Conservation (phyloP, 306 rosid genomes). For the Prunus salicina region DNA sequence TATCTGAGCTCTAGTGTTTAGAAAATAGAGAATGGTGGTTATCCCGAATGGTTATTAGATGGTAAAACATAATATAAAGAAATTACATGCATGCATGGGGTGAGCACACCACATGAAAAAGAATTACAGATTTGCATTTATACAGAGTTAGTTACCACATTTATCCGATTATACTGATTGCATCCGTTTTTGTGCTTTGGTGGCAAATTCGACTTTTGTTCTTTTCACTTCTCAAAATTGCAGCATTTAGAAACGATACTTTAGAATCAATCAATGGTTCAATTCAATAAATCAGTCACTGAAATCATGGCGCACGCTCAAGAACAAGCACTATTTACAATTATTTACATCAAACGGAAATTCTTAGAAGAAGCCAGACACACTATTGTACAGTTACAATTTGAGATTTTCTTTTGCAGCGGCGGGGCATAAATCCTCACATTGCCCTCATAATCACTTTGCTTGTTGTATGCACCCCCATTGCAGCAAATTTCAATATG, state of each 20-base stretch:
- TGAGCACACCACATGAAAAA: neutral
- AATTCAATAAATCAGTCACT: neutral
- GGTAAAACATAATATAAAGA: neutral
- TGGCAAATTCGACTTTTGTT: neutral
- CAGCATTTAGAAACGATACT: neutral
- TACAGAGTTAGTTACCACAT: neutral
- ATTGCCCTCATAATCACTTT: slow-evolving; percentile 63
- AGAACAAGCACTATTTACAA: slow-evolving; percentile 43
- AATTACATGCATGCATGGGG: neutral
- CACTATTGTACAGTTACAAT: neutral
- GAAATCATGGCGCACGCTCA: neutral
- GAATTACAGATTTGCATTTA: neutral
- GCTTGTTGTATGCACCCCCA: slow-evolving; percentile 62
- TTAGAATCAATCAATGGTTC: neutral
- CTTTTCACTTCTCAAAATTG: neutral
- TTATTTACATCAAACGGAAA: slow-evolving; percentile 27
- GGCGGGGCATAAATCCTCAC: slow-evolving; percentile 29
- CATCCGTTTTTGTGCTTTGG: neutral
- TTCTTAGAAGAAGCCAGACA: neutral
- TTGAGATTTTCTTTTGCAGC: neutral
- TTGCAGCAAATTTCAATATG: slow-evolving; percentile 58
- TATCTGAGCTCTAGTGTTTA: neutral
- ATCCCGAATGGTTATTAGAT: neutral
- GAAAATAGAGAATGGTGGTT: neutral
- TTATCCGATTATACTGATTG: too few species aligned